Evolutionary conservation across 257 asterid species (phyloP).

Genomic region (Solanum tarijense): DNA sequence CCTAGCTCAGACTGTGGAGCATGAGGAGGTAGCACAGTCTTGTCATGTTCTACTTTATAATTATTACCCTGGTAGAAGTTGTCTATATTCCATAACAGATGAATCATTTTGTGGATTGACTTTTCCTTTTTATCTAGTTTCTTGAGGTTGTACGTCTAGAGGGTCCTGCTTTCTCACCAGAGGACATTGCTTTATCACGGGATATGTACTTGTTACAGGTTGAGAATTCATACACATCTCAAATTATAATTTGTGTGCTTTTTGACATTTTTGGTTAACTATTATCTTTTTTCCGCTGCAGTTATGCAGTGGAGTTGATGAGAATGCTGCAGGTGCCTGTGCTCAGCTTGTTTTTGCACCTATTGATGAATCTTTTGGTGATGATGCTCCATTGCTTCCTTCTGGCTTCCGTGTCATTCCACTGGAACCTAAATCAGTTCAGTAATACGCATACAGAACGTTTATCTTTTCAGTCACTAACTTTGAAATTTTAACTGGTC

Average conservation of each 20-base stretch:
- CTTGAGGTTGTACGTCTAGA: constrained; percentile 88
- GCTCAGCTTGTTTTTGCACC: constrained; percentile 97
- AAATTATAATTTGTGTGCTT: background rate
- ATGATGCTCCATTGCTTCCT: constrained; percentile 82
- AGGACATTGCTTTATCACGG: constrained; percentile 66
- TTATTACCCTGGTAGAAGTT: background rate
- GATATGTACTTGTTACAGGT: constrained; percentile 90
- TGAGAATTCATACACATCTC: background rate
- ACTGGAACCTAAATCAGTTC: constrained; percentile 76
- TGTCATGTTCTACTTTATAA: background rate
- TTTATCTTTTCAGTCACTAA: background rate
- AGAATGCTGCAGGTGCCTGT: constrained; percentile 59
- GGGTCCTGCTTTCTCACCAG: constrained; percentile 65
- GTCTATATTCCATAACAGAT: background rate
- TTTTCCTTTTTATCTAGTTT: constrained; percentile 26
- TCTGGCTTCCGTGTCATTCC: constrained; percentile 96
- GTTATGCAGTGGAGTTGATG: constrained; percentile 89
- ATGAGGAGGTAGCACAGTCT: constrained; percentile 54
- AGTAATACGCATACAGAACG: background rate
- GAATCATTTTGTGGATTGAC: background rate
- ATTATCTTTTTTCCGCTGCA: constrained; percentile 11
- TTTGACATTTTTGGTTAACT: background rate
- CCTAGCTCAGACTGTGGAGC: constrained; percentile 72
- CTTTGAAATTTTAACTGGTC: background rate
- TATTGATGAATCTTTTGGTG: constrained; percentile 84